Evolutionary conservation across 176 grass and related monocot species (phyloP), one percentile per base, ranked within the genome.

Genomic region (Elymus sibiricus): DNA sequence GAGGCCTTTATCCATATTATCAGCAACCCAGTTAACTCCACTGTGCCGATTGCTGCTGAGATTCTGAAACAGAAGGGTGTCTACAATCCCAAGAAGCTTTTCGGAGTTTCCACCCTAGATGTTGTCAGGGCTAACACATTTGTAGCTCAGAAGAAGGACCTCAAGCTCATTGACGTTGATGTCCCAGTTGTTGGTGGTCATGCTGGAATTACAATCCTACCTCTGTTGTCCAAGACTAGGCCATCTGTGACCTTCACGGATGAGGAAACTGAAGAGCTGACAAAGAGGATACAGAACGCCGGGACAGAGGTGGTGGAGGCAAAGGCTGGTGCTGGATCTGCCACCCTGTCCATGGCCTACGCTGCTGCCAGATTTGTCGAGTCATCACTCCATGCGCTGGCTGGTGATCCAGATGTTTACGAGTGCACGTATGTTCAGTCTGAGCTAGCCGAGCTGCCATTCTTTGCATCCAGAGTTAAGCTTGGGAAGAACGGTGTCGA

Each of bases 1-100:
- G 85, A 92, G 11, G 91, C 92, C 9, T 92, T 97, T 26, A 90
- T 97, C 64, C 91, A 97, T 63, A 97, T 97, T 37, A 94, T 97
- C 82, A 97, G 94, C 83, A 97, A 97, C 84, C 94, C 94, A 15
- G 94, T 97, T 22, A 97, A 97, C 68, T 94, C 94, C 35, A 96
- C 91, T 0, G 91, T 97, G 24, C 91, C 94, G 4, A 94, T 97
- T 70, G 94, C 94, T 74, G 94, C 89, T 2, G 94, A 97, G 82
- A 86, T 97, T 84, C 87, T 97, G 79, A 97, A 94, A 74, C 74
- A 90, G 85, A 97, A 97, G 79, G 92, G 94, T 22, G 87, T 94
- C 19, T 97, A 93, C 80, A 91, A 97, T 25, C 91, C 87, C 46
- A 97, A 86, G 85, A 94, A 87, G 74, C 90, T 94, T 77, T 97